Base-by-base conservation (phyloP, 495 filamentous ascomycete species). In the Venustampulla echinocandica region DNA sequence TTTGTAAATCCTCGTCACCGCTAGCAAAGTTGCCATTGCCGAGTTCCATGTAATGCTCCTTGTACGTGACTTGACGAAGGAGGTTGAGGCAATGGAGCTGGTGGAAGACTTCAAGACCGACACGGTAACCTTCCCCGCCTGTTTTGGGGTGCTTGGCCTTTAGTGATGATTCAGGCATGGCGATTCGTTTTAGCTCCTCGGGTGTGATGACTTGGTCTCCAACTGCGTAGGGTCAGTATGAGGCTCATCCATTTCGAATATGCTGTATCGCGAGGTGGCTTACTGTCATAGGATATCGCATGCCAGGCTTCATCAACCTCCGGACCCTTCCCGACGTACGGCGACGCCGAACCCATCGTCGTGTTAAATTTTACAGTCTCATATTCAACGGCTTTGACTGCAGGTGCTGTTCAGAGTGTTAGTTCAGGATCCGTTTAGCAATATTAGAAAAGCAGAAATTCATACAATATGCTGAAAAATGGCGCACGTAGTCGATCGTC, bases 71-170 rank as follows among this genome's bases (percentile, higher is more conserved):
- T 37, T 73, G 69, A 10, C 74, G 63, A 3, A 75, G 40, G 17
- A 74, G 52, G 50, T 76, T 73, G 32, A 76, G 57, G 57, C 74
- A 77, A 51, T 73, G 71, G 15, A 77, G 60, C 55, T 77, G 71
- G 55, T 77, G 71, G 58, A 77, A 75, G 1, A 75, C 69, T 41
- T 77, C 72, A n/a, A 77, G 53, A 5, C 68, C 71, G 1, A 72
- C 68, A 10, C 73, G 61, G 49, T 71, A 75, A 0, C 71, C 71
- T 39, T 66, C 64, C 40, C 69, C 65, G 17, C 69, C 69, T 5
- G 70, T 70, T 34, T 64, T 63, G 23, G 69, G 73, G 50, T 75
- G 61, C 28, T 63, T 69, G 46, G 72, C 71, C 37, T 59, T 64
- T 20, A 73, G 54, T 5, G 66, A 68, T 37, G 63, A 59, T 24